phyloP scores from a whole-genome alignment of 2,329 filamentous ascomycete genomes.

The Trichophyton schoenleinii region DNA sequence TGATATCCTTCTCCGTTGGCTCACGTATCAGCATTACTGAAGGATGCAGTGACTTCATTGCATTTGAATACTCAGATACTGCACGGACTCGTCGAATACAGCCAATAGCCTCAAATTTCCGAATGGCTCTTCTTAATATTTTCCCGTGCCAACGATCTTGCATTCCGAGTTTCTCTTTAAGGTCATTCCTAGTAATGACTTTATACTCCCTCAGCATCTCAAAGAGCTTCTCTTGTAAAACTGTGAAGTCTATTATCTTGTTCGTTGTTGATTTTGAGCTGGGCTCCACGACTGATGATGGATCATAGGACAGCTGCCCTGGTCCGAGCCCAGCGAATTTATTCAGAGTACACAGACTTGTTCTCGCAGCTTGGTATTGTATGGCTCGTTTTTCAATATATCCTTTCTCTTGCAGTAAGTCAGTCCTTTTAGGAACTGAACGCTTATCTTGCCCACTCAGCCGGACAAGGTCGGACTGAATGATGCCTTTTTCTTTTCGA shows the following conservation, averaged over 20 bases:
- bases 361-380: constrained; percentile 38
- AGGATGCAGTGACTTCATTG: constrained; percentile 25
- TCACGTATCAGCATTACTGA: constrained; percentile 35
- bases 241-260: constrained; percentile 36
- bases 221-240: constrained; percentile 39
- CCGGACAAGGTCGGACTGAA: constrained; percentile 44
- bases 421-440: constrained; percentile 50
- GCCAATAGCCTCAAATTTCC: constrained; percentile 35
- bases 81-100: constrained; percentile 34
- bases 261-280: constrained; percentile 11
- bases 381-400: constrained; percentile 48
- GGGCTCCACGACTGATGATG: constrained; percentile 12
- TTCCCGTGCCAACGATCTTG: constrained; percentile 27
- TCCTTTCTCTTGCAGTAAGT: constrained; percentile 43
- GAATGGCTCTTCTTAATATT: constrained; percentile 32
- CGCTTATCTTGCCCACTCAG: constrained; percentile 52
- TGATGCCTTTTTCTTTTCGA: constrained; percentile 41
- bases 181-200: constrained; percentile 41
- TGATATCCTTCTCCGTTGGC: constrained; percentile 28
- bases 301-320: constrained; percentile 7
- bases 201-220: constrained; percentile 37
- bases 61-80: constrained; percentile 29
- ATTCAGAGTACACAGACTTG: constrained; percentile 44
- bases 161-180: constrained; percentile 38
- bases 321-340: constrained; percentile 29